Percentiles rank a stretch among this genome's conserved stretches.
Evolutionary conservation across 2,329 filamentous ascomycete species (phyloP).

Genomic region (Fusarium siculi): DNA sequence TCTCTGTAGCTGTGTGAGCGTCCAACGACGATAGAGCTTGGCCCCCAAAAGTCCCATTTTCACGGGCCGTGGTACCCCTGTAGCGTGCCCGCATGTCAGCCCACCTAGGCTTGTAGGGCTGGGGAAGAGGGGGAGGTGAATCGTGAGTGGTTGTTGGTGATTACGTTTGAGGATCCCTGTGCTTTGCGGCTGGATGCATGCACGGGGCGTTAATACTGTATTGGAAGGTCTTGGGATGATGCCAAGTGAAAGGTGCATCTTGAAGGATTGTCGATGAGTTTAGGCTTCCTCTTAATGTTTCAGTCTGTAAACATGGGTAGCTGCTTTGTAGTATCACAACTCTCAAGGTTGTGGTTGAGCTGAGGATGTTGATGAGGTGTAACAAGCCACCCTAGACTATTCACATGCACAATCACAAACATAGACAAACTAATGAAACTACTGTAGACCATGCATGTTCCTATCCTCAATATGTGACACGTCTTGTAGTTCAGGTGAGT

Average conservation of each 20-base stretch:
- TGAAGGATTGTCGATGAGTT: background rate
- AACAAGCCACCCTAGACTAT: background rate
- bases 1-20: background rate
- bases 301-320: rapidly evolving
- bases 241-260: background rate
- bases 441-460: background rate
- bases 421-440: background rate
- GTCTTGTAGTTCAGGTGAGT: background rate
- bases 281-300: background rate
- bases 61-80: background rate
- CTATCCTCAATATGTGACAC: background rate
- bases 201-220: background rate
- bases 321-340: rapidly evolving
- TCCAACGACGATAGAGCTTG: conserved; percentile 8
- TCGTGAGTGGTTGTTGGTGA: conserved; percentile 3
- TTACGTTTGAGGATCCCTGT: conserved; percentile 6
- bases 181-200: conserved; percentile 24
- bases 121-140: background rate
- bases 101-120: conserved; percentile 28
- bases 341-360: background rate
- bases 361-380: background rate
- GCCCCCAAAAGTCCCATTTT: conserved; percentile 20
- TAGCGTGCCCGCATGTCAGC: conserved; percentile 23
- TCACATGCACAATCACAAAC: background rate
- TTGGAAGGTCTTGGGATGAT: conserved; percentile 1